Base-by-base conservation (phyloP, 2,329 filamentous ascomycete species). In the Fusarium veterinarium region DNA sequence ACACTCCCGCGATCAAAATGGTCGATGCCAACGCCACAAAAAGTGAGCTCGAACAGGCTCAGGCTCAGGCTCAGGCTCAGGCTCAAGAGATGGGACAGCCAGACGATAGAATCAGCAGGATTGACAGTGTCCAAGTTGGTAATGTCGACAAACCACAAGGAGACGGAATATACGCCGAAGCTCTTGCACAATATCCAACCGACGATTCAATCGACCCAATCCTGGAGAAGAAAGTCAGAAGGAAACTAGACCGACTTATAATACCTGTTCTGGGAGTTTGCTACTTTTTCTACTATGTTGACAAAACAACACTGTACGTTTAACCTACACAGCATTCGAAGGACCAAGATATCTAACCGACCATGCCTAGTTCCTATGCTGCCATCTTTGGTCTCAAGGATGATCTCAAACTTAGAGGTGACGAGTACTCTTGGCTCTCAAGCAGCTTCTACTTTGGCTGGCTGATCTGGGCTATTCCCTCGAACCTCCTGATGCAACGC, bases 331-430 rank as follows among this genome's bases (percentile, higher is more conserved):
- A 25, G 16, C 31, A 37, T 10, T 17, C 5, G n/a, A 25, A 25
- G 23, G 25, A 8, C 6, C 23, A 17, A 20, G 16, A 35, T 12
- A 23, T 23, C 59, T 53, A 23, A 58, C 25, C 12, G 41, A 3
- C 40, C 20, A 46, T 23, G 4, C 37, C n/a, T 58, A 76, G 76
- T 16, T 89, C 86, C 2, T 92, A 91, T 71, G 90, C 91, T 1
- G 90, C 90, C 25, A 89, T 92, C 55, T 91, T 92, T 64, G 89
- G 89, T 3, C 88, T 92, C 66, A 83, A 84, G 28, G 84, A 90
- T 5, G 89, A 91, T 68, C 83, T 91, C 13, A 72, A 85, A 19
- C 82, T 92, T 3, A 81, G 84, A n/a, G 88, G 88, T 3, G 84
- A 85, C 1, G 82, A 91, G 69, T 92, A 91, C 74, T 88, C 82